Base-by-base conservation (phyloP, 2,329 filamentous ascomycete species). In the Cytospora schulzeri region DNA sequence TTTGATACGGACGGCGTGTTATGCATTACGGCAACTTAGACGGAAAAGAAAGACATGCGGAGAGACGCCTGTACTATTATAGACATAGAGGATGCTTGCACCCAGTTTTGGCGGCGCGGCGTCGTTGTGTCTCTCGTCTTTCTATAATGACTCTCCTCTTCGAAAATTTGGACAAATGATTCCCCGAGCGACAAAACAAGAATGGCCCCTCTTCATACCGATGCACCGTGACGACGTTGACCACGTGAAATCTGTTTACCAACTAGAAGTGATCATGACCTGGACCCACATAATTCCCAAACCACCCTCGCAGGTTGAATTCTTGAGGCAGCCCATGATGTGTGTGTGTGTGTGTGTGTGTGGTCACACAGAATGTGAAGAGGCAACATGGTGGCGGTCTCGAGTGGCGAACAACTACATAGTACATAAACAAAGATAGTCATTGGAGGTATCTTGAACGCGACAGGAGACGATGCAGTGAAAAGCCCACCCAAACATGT, bases 11-110 rank as follows among this genome's bases (percentile, higher is more conserved):
- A 24, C 59, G 58, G 66, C 60, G 58, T 65, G 67, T 62, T 62
- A 67, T 68, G 69, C 68, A 70, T 68, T 70, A 69, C 62, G 63
- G 66, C 66, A n/a, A 70, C 22, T 62, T 65, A 69, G 68, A 69
- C 67, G 63, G 62, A 62, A n/a, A 22, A 62, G 50, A 56, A 65
- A 62, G 60, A 58, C 62, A 58, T 55, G 56, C 59, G 52, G 63
- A 59, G 57, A 35, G 54, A 48, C 31, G 57, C 60, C 57, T 67
- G 66, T 67, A 67, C 41, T 64, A 62, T 15, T 52, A 68, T 68
- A 68, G 67, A 68, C 57, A 57, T 65, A 65, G 63, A 67, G 52
- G n/a, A 48, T 52, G 60, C 60, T 64, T 63, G 64, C 66, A 52
- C 56, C 50, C 22, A 31, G 45, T 51, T 58, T 52, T 41, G 38